These are phyloP conservation scores for Prunus salicina DNA, from an alignment of 306 rosid genomes.

Conservation along the genomic window DNA sequence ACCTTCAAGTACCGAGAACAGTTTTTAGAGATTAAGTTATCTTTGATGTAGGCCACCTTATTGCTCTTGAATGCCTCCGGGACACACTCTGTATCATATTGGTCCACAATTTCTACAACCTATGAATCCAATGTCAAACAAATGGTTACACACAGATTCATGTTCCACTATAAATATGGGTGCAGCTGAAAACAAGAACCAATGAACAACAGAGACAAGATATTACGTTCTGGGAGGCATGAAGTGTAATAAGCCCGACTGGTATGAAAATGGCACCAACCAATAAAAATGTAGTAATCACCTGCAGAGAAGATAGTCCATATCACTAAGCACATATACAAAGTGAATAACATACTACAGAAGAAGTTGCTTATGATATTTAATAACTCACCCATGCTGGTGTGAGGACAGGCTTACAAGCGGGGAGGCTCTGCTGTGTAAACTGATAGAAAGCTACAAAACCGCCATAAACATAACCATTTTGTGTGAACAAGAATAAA, in stretches of 20 bases:
- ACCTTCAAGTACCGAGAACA: conserved; percentile 80
- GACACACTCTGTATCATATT: conserved; percentile 76
- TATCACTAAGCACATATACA: conserved; percentile 10
- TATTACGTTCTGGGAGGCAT: conserved; percentile 60
- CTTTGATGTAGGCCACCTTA: conserved; percentile 76
- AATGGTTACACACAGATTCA: conserved; percentile 2
- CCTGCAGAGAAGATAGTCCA: conserved; percentile 51
- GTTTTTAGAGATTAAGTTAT: conserved; percentile 62
- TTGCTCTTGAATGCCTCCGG: conserved; percentile 58
- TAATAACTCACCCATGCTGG: conserved; percentile 75
- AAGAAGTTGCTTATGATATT: conserved; percentile 26
- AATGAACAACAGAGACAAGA: conserved; percentile 16
- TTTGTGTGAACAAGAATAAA: background rate
- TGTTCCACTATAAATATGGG: background rate
- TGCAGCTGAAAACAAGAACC: conserved; percentile 20
- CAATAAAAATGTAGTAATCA: conserved; percentile 63
- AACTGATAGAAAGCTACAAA: conserved; percentile 67
- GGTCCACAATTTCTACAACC: conserved; percentile 87
- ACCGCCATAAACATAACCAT: conserved; percentile 19
- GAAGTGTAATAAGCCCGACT: conserved; percentile 67
- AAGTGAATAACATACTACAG: background rate
- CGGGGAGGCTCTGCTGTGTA: conserved; percentile 91
- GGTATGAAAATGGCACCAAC: conserved; percentile 78
- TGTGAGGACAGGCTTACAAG: conserved; percentile 90
- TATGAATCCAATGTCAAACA: conserved; percentile 33